Percentiles rank a stretch among this genome's conserved stretches.
Conservation (phyloP, 1,284 basidiomycete species). For the Cutaneotrichosporon arboriforme region DNA sequence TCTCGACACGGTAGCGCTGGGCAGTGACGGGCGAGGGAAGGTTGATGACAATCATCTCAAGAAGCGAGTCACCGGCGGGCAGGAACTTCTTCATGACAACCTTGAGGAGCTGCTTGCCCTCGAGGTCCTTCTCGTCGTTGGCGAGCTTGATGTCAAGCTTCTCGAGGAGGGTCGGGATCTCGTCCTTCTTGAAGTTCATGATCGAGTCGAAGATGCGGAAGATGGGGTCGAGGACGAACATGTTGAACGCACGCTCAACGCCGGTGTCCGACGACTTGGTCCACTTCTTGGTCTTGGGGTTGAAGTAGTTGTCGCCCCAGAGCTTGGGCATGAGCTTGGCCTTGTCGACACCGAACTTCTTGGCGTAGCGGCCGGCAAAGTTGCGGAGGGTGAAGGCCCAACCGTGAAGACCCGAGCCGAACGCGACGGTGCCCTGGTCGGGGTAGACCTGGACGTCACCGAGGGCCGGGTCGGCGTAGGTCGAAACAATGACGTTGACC, state of each 20-base stretch:
- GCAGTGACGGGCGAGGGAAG: conserved; percentile 94
- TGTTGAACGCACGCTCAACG: conserved; percentile 89
- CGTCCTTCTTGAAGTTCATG: conserved; percentile 99
- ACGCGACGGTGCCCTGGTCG: conserved; percentile 96
- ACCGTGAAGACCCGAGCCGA: conserved; percentile 98
- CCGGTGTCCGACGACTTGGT: conserved; percentile 75
- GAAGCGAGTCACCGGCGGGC: conserved; percentile 93
- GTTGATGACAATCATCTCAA: conserved; percentile 99
- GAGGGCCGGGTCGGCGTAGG: conserved; percentile 88
- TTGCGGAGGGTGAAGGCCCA: conserved; percentile 99
- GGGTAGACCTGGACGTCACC: conserved; percentile 99
- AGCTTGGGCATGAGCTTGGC: conserved; percentile 97
- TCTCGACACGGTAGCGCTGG: conserved; percentile 98
- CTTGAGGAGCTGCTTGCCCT: conserved; percentile 96
- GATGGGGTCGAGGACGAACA: conserved; percentile 98
- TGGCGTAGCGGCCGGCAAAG: conserved; percentile 90
- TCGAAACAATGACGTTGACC: conserved; percentile 98
- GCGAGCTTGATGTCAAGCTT: conserved; percentile 94
- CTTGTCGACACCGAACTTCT: conserved; percentile 99
- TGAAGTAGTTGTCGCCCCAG: conserved; percentile 99
- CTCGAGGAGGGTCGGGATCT: conserved; percentile 77
- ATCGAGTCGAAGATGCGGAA: conserved; percentile 98
- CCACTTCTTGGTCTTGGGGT: conserved; percentile 97
- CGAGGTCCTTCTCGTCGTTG: conserved; percentile 86
- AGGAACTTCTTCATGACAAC: conserved; percentile 99